Percentiles rank a stretch among this genome's conserved stretches.
phyloP scores from a whole-genome alignment of 305 asterid genomes.

The Fraxinus xanthoxyloides region DNA sequence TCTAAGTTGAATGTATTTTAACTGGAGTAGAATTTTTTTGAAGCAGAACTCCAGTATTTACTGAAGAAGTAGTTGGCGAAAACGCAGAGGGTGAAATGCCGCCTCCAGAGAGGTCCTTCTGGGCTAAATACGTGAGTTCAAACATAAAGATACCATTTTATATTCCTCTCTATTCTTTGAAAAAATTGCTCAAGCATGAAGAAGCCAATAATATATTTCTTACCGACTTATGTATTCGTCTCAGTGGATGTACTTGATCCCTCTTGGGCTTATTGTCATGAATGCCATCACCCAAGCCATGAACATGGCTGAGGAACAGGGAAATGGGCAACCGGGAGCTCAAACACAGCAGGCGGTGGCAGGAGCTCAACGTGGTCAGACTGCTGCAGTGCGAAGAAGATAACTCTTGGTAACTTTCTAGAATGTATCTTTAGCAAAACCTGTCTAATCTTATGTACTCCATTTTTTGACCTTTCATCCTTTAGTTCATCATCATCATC shows the following conservation, averaged over 20 bases:
- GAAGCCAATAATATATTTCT: background rate
- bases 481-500: background rate
- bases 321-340: slow-evolving; percentile 62
- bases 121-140: slow-evolving; percentile 92
- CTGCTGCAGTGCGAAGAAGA: slow-evolving; percentile 79
- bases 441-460: slow-evolving; percentile 4
- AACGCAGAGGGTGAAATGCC: slow-evolving; percentile 58
- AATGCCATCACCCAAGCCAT: slow-evolving; percentile 94
- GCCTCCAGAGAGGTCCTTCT: slow-evolving; percentile 88
- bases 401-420: slow-evolving; percentile 25
- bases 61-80: slow-evolving; percentile 66
- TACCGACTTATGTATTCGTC: background rate
- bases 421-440: slow-evolving; percentile 22
- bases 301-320: slow-evolving; percentile 86
- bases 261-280: slow-evolving; percentile 86
- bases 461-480: background rate
- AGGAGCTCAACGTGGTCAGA: slow-evolving; percentile 61
- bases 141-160: background rate
- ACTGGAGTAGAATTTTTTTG: slow-evolving; percentile 21
- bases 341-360: slow-evolving; percentile 53
- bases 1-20: slow-evolving; percentile 1
- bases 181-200: background rate
- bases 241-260: slow-evolving; percentile 98
- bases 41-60: slow-evolving; percentile 77
- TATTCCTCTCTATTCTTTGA: background rate